Evolutionary conservation across 2,329 filamentous ascomycete species (phyloP), one percentile per base, ranked within the genome.

Genomic region (Colletotrichum magnum): DNA sequence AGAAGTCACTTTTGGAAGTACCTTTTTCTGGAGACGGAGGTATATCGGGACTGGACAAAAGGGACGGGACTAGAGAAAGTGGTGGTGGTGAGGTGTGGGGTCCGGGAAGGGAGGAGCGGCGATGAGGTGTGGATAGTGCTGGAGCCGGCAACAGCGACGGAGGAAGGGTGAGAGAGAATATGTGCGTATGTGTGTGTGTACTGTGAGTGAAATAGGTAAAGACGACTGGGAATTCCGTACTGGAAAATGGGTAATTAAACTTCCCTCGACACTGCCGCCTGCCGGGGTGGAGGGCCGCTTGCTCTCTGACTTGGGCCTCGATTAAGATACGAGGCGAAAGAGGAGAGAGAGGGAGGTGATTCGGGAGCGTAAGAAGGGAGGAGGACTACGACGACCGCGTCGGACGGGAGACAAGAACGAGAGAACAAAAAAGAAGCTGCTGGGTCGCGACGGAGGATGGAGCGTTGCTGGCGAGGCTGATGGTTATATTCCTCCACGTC

Each of bases 21-120:
- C 66, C 62, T 57, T 69, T 66, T 66, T 51, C 62, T 69, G 62
- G 62, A 69, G 62, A 66, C 28, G 56, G 24, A 69, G 54, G 66
- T 69, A 69, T 51, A 69, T 52, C 50, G 50, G 39, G 59, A 62
- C 10, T 18, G 39, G 41, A 60, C 43, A 64, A 66, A 58, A 39
- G 56, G 54, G 45, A 59, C 51, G 12, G 39, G 24, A 47, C 21
- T 24, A 24, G 36, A 39, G 51, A 51, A 36, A 6, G 26, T 18
- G 50, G 18, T 28, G 24, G 12, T 39, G 43, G 43, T 18, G 50
- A 24, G 21, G 21, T 24, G 10, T 26, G 41, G 39, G 60, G 41
- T 41, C 43, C 48, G 59, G 6, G 41, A 28, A 32, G 47, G 47
- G 48, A 39, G 41, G 16, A n/a, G 41, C 41, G 41, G n/a, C n/a